phyloP scores from a whole-genome alignment of 306 rosid species.

The Prunus mume region DNA sequence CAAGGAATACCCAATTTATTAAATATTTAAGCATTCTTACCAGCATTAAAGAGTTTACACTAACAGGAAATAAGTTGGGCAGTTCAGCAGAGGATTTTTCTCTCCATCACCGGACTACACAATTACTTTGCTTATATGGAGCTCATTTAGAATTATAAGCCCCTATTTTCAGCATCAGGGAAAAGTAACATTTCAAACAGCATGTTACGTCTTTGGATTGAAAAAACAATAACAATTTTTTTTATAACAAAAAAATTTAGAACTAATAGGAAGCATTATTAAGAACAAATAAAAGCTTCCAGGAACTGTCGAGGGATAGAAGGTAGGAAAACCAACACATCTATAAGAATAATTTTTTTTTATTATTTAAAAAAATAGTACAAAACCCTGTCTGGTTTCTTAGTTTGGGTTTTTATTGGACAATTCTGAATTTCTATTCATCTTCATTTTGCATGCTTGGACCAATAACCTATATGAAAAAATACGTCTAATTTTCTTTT shows the following conservation, averaged over 20 bases:
- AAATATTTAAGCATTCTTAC: constrained; percentile 15
- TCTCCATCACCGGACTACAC: constrained; percentile 7
- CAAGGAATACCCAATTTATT: constrained; percentile 29
- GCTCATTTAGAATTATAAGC: constrained; percentile 6
- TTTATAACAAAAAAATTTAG: neutral
- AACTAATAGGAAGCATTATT: neutral
- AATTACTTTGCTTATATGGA: neutral
- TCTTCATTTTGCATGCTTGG: constrained; percentile 5
- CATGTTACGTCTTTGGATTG: neutral
- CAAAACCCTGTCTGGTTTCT: neutral
- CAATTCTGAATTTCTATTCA: constrained; percentile 7
- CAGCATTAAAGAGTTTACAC: constrained; percentile 8
- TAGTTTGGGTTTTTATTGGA: neutral
- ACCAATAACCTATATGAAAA: neutral
- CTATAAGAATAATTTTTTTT: neutral
- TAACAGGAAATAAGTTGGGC: neutral
- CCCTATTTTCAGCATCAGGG: neutral
- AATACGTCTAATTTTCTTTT: neutral
- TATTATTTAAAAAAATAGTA: neutral
- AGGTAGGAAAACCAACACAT: neutral
- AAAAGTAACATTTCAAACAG: neutral
- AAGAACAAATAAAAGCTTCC: neutral
- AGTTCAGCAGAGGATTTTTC: constrained; percentile 6
- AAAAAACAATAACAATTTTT: neutral
- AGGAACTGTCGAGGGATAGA: neutral